These are phyloP conservation scores for Euptelea pleiosperma DNA, from an alignment of 164 flowering plant species.

Conservation along the genomic window DNA sequence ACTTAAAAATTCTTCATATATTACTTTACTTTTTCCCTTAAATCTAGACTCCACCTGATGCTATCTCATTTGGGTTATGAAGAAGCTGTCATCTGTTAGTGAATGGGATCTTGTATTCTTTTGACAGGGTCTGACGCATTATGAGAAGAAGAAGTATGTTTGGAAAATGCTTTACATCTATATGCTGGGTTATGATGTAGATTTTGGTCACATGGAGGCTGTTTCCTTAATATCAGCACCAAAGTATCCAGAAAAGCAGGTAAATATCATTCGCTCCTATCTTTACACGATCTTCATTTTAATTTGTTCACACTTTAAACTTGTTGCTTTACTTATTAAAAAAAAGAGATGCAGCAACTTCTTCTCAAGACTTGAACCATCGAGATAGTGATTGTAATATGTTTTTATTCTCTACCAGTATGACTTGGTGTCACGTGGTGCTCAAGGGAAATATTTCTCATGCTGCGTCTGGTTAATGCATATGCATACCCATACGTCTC, in stretches of 20 bases:
- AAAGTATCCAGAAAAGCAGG: conserved; percentile 99
- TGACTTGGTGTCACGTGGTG: too few species aligned
- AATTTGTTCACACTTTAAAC: too few species aligned
- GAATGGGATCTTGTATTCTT: conserved; percentile 2
- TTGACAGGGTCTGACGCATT: conserved; percentile 78
- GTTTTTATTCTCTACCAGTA: too few species aligned
- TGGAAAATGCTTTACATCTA: conserved; percentile 98
- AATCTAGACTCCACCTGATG: too few species aligned
- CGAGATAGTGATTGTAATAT: too few species aligned
- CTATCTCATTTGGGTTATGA: conserved; percentile 1
- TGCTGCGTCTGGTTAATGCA: conserved; percentile 1
- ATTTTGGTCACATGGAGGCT: conserved; percentile 99
- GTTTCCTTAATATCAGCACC: conserved; percentile 98
- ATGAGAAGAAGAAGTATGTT: conserved; percentile 98
- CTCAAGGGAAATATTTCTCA: background rate
- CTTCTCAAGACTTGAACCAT: too few species aligned
- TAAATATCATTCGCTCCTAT: conserved; percentile 13
- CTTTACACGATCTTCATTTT: too few species aligned
- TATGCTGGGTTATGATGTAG: conserved; percentile 99
- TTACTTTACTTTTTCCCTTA: too few species aligned
- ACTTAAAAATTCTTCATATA: too few species aligned
- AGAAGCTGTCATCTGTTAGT: background rate
- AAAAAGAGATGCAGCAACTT: too few species aligned
- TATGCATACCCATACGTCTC: background rate
- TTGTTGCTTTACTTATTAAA: too few species aligned